These are phyloP conservation scores for Saitoella complicata DNA, from an alignment of 805 yeast genomes.

Conservation along the genomic window DNA sequence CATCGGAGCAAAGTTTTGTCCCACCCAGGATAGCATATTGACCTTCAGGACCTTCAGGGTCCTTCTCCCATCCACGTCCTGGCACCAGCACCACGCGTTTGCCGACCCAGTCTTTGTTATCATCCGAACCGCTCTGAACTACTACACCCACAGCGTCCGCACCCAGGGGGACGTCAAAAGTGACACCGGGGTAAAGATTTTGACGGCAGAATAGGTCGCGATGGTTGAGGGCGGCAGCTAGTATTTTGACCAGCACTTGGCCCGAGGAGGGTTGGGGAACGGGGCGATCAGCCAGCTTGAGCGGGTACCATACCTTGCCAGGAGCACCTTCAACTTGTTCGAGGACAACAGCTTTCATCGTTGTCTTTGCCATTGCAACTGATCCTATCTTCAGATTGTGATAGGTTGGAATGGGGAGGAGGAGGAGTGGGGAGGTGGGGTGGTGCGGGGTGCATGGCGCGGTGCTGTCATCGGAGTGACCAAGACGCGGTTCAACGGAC, in stretches of 20 bases:
- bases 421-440: too few relatives aligned
- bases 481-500: too few relatives aligned
- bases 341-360: too few relatives aligned
- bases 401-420: too few relatives aligned
- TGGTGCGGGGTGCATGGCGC: too few relatives aligned
- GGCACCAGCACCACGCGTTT: conserved; percentile 10
- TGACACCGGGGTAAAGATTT: conserved; percentile 12
- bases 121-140: conserved; percentile 3
- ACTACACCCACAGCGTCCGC: conserved; percentile 11
- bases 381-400: too few relatives aligned
- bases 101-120: neutral
- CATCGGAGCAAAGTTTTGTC: conserved; percentile 8
- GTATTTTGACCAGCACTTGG: conserved; percentile 8
- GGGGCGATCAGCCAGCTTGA: too few relatives aligned
- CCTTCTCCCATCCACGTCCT: conserved; percentile 9
- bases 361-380: too few relatives aligned
- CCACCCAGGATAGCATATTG: conserved; percentile 12
- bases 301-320: too few relatives aligned
- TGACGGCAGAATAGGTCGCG: conserved; percentile 12
- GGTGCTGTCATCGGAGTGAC: too few relatives aligned
- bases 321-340: too few relatives aligned
- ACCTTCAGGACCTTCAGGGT: conserved; percentile 7
- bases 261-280: too few relatives aligned
- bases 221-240: conserved; percentile 11
- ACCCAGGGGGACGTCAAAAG: conserved; percentile 8